Evolutionary conservation across 2,329 filamentous ascomycete genomes (phyloP).

Genomic region (Phaeosphaeriaceae sp.): DNA sequence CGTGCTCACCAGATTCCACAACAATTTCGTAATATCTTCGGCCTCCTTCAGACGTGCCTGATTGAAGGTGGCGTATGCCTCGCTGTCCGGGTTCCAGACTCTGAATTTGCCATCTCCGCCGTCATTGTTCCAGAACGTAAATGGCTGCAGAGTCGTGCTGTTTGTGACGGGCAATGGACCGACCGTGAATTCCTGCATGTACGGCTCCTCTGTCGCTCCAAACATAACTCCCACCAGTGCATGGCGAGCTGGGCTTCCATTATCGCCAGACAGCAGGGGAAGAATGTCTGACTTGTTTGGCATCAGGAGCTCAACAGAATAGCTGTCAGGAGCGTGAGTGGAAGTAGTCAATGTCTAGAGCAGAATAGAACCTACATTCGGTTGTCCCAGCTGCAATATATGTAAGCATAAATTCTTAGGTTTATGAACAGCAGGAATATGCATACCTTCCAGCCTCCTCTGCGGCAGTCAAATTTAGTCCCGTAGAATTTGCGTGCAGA

Average conservation of each 20-base stretch:
- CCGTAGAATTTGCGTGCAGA: neutral
- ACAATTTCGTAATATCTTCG: neutral
- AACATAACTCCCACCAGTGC: conserved; percentile 2
- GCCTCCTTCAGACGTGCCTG: neutral
- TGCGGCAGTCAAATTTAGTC: neutral
- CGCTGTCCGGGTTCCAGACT: neutral
- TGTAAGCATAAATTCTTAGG: neutral
- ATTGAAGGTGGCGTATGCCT: neutral
- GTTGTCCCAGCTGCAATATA: neutral
- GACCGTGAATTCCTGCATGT: conserved; percentile 53
- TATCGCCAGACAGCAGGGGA: neutral
- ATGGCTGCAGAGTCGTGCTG: conserved; percentile 32
- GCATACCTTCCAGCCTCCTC: neutral
- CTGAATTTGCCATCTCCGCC: neutral
- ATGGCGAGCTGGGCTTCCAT: conserved; percentile 3
- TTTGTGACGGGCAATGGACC: conserved; percentile 56
- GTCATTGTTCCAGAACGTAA: neutral
- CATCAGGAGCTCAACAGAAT: conserved; percentile 2
- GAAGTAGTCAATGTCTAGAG: neutral
- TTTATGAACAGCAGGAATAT: neutral
- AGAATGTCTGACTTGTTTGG: conserved; percentile 8
- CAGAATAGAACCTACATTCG: neutral
- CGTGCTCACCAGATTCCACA: conserved; percentile 1
- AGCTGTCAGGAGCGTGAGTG: neutral
- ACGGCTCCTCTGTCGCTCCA: conserved; percentile 30